These are phyloP conservation scores for Puccinia sorghi DNA, from an alignment of 1,284 basidiomycete genomes.

Conservation along the genomic window DNA sequence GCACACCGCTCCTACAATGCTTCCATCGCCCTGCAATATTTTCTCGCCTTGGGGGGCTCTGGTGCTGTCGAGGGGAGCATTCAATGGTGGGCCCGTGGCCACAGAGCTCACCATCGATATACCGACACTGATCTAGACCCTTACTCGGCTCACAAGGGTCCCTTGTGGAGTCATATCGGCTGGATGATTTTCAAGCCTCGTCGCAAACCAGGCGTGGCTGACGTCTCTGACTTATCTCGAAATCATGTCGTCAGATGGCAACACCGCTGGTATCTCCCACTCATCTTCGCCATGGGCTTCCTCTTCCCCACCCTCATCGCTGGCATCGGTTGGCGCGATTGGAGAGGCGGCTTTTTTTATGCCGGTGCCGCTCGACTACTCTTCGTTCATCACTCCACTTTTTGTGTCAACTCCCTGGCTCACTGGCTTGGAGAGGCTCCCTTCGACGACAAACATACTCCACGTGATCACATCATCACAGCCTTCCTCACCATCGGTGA, in stretches of 20 bases:
- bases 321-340: constrained; percentile 80
- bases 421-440: constrained; percentile 90
- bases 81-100: constrained; percentile 91
- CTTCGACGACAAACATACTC: constrained; percentile 95
- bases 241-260: constrained; percentile 81
- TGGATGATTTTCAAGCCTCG: constrained; percentile 93
- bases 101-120: constrained; percentile 77
- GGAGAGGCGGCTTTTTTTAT: constrained; percentile 77
- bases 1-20: constrained; percentile 89
- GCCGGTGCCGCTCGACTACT: constrained; percentile 77
- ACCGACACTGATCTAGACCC: constrained; percentile 94
- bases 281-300: constrained; percentile 74
- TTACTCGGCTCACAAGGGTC: constrained; percentile 83
- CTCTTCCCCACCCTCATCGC: constrained; percentile 74
- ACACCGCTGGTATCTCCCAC: constrained; percentile 73
- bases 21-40: constrained; percentile 73
- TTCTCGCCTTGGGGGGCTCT: constrained; percentile 74
- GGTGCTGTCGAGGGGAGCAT: constrained; percentile 88
- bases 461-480: constrained; percentile 80
- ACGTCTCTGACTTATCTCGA: constrained; percentile 78
- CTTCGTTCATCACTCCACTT: constrained; percentile 91
- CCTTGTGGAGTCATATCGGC: constrained; percentile 74
- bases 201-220: constrained; percentile 80
- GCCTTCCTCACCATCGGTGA: constrained; percentile 85
- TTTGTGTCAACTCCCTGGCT: constrained; percentile 91